These are phyloP conservation scores for Ophiosphaerella herpotricha DNA, from an alignment of 2,329 filamentous ascomycete genomes.

Conservation along the genomic window DNA sequence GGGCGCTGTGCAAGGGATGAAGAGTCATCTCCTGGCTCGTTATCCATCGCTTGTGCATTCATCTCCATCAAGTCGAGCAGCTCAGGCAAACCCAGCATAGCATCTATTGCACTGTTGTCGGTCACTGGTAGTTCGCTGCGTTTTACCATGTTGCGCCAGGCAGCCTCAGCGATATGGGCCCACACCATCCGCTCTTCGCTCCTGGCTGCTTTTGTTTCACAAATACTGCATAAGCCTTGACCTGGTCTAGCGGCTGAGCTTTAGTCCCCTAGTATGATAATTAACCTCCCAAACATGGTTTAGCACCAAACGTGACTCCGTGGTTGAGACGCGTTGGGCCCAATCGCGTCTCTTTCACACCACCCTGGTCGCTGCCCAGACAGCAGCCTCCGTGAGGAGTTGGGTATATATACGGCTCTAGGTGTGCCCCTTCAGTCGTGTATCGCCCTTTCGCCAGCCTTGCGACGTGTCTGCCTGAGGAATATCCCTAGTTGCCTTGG, in stretches of 20 bases:
- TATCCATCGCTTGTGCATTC: too few relatives aligned
- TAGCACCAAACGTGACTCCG: constrained; percentile 45
- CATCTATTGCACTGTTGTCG: too few relatives aligned
- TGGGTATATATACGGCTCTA: constrained; percentile 41
- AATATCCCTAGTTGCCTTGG: neutral
- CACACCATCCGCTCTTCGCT: too few relatives aligned
- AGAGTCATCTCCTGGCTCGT: constrained; percentile 1
- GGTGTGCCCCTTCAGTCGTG: constrained; percentile 28
- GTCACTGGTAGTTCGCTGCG: too few relatives aligned
- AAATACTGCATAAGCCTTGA: constrained; percentile 33
- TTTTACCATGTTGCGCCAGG: too few relatives aligned
- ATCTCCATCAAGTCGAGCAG: too few relatives aligned
- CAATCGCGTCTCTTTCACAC: constrained; percentile 40
- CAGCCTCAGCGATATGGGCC: too few relatives aligned
- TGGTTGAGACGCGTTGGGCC: constrained; percentile 37
- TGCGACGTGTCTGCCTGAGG: constrained; percentile 39
- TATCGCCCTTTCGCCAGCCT: constrained; percentile 31
- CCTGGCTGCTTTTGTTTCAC: constrained; percentile 24
- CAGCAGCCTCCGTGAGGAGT: constrained; percentile 38
- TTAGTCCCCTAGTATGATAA: constrained; percentile 26
- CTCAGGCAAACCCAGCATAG: too few relatives aligned
- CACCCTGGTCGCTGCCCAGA: constrained; percentile 32
- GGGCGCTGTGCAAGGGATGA: constrained; percentile 23
- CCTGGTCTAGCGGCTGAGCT: constrained; percentile 26
- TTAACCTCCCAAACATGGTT: constrained; percentile 22